Percentiles rank a stretch among this genome's conserved stretches.
These are phyloP conservation scores for Kodamaea fukazawae DNA, from an alignment of 805 yeast genomes.

Conservation along the genomic window DNA sequence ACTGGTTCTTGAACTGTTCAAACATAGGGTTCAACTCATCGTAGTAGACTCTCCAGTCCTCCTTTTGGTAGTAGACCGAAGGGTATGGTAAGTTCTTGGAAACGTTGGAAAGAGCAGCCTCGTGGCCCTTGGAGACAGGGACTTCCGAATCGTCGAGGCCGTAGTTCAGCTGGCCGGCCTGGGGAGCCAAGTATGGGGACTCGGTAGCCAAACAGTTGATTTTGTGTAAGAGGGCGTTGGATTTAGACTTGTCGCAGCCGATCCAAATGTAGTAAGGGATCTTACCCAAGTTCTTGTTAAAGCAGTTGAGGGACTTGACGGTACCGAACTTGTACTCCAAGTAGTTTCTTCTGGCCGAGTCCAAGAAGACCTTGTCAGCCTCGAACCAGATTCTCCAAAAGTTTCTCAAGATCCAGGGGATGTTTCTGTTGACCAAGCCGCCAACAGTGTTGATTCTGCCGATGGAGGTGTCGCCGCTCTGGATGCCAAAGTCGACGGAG, in stretches of 20 bases:
- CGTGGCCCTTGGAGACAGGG: slow-evolving; percentile 66
- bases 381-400: slow-evolving; percentile 91
- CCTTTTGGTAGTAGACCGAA: slow-evolving; percentile 72
- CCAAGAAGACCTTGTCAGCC: slow-evolving; percentile 75
- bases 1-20: slow-evolving; percentile 72
- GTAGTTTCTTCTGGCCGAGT: slow-evolving; percentile 78
- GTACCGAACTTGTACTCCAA: slow-evolving; percentile 83
- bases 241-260: slow-evolving; percentile 49
- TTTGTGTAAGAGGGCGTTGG: slow-evolving; percentile 51
- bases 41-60: slow-evolving; percentile 76
- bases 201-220: slow-evolving; percentile 75
- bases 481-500: slow-evolving; percentile 80
- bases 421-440: slow-evolving; percentile 67
- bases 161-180: slow-evolving; percentile 9
- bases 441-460: slow-evolving; percentile 76
- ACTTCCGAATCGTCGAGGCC: slow-evolving; percentile 22
- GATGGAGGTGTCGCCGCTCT: slow-evolving; percentile 57
- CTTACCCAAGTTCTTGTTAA: slow-evolving; percentile 62
- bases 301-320: slow-evolving; percentile 65
- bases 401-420: slow-evolving; percentile 73
- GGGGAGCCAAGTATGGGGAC: slow-evolving; percentile 76
- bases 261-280: slow-evolving; percentile 85
- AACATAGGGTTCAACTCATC: slow-evolving; percentile 68
- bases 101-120: slow-evolving; percentile 65
- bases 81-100: slow-evolving; percentile 73